phyloP scores from a whole-genome alignment of 1,284 basidiomycete species.

The Puccinia coronata region DNA sequence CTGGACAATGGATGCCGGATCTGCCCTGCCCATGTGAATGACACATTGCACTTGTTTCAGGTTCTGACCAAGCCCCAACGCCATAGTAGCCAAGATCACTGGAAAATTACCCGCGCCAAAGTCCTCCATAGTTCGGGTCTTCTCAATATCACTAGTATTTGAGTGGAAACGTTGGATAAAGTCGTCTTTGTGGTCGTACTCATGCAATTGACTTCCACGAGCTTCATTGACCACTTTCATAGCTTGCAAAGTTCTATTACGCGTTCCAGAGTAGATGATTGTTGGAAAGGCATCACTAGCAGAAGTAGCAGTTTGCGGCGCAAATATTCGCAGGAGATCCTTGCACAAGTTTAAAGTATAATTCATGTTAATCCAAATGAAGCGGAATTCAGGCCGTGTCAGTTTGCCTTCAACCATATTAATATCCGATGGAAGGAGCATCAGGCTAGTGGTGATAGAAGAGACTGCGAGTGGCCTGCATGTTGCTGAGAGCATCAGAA shows the following conservation, averaged over 20 bases:
- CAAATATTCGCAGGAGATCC: background rate
- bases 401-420: conserved; percentile 17
- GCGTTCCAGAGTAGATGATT: background rate
- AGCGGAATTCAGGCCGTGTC: background rate
- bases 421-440: background rate
- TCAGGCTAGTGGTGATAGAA: background rate
- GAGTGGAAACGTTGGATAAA: background rate
- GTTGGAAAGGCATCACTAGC: background rate
- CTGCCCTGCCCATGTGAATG: background rate
- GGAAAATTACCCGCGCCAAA: background rate
- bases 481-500: conserved; percentile 13
- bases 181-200: background rate
- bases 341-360: background rate
- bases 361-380: background rate
- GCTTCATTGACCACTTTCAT: conserved; percentile 7
- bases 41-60: conserved; percentile 7
- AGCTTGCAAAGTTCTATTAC: background rate
- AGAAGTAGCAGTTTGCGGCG: background rate
- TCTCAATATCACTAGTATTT: background rate
- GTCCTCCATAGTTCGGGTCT: background rate
- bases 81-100: conserved; percentile 4
- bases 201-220: background rate
- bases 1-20: conserved; percentile 2
- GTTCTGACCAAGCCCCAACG: conserved; percentile 14
- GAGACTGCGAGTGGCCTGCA: background rate